Percentiles rank a stretch among this genome's conserved stretches.
Evolutionary conservation across 768 basidiomycete species (phyloP).

Genomic region (Mycena indigotica): DNA sequence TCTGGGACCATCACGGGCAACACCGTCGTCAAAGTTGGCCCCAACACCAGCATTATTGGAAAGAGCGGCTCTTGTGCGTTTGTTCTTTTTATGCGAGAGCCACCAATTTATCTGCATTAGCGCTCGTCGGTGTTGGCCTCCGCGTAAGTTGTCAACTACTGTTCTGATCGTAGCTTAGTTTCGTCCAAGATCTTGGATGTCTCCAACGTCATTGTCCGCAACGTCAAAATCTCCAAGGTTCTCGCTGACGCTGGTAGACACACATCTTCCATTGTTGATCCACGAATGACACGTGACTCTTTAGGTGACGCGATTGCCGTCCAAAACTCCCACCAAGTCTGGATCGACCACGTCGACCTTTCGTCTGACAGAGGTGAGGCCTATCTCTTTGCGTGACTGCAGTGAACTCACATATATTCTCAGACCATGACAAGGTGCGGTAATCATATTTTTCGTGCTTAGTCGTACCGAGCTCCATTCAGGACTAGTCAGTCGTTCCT

Average conservation of each 20-base stretch:
- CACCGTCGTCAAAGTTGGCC: slow-evolving; percentile 43
- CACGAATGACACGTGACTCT: neutral
- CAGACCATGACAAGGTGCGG: slow-evolving; percentile 44
- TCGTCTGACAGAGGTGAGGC: slow-evolving; percentile 37
- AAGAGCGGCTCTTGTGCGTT: slow-evolving; percentile 40
- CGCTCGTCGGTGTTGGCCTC: slow-evolving; percentile 47
- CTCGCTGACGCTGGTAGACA: slow-evolving; percentile 39
- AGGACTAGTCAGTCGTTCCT: slow-evolving; percentile 39
- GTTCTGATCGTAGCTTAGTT: neutral
- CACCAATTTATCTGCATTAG: slow-evolving; percentile 23
- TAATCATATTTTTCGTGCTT: neutral
- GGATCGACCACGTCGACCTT: slow-evolving; percentile 49
- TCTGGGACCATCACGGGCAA: slow-evolving; percentile 49
- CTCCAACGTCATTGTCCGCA: slow-evolving; percentile 51
- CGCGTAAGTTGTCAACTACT: slow-evolving; percentile 26
- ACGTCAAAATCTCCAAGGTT: slow-evolving; percentile 52
- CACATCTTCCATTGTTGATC: neutral
- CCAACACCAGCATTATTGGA: slow-evolving; percentile 48
- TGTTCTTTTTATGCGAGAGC: neutral
- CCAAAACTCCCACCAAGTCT: slow-evolving; percentile 43
- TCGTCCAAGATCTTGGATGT: slow-evolving; percentile 32
- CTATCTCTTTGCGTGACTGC: neutral
- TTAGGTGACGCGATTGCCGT: slow-evolving; percentile 44
- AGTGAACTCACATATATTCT: no score
- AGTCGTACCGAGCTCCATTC: no score